phyloP scores from a whole-genome alignment of 2,329 filamentous ascomycete genomes.

The Trichoderma atroviride region DNA sequence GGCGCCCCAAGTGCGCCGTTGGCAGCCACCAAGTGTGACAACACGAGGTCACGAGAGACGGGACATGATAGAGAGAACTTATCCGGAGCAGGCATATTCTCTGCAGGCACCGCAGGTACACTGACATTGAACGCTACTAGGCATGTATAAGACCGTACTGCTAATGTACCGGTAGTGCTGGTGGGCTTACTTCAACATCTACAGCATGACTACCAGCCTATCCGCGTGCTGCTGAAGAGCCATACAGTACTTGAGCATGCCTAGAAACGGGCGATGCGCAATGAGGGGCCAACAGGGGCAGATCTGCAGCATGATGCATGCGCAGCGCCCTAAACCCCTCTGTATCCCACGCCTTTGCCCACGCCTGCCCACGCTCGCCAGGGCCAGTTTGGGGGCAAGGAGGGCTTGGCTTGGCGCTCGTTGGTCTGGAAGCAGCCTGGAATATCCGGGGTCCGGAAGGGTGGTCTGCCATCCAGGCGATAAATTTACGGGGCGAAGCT shows the following conservation, averaged over 20 bases:
- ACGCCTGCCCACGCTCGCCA: conserved; percentile 20
- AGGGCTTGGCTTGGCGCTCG: conserved; percentile 24
- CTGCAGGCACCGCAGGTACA: no score
- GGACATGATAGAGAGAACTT: background rate
- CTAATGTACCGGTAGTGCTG: background rate
- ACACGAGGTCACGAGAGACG: background rate
- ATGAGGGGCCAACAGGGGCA: conserved; percentile 25
- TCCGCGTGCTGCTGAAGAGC: conserved; percentile 21
- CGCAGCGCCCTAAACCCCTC: conserved; percentile 23
- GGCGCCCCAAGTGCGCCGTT: background rate
- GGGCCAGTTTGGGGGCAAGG: conserved; percentile 13
- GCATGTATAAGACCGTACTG: background rate
- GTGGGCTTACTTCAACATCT: background rate
- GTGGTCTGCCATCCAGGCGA: conserved; percentile 21
- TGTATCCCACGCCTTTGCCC: conserved; percentile 23
- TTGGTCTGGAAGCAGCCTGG: conserved; percentile 25
- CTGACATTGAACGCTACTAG: background rate
- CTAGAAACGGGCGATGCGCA: background rate
- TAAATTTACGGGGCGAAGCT: background rate
- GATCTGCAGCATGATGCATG: conserved; percentile 27
- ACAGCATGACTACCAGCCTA: background rate
- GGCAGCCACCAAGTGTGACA: background rate
- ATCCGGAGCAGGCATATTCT: background rate
- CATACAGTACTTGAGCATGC: background rate
- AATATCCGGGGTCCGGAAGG: conserved; percentile 20